Conservation (phyloP, 2,329 filamentous ascomycete genomes). For the Calonectria honghensis region DNA sequence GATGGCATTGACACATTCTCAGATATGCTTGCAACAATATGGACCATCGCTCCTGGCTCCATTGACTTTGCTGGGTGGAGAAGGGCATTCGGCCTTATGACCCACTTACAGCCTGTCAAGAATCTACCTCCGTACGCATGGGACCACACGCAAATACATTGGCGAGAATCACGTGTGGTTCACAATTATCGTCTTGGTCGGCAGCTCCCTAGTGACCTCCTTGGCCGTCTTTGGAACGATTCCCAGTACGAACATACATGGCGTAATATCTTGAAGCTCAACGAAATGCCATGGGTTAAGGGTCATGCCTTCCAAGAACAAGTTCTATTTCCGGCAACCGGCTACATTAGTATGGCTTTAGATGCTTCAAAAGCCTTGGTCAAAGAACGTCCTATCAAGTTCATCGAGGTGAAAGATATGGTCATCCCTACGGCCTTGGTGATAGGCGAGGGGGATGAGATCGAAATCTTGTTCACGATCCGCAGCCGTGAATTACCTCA, state of each 20-base stretch:
- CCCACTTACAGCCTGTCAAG: neutral
- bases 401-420: neutral
- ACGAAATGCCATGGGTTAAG: constrained; percentile 3
- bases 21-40: neutral
- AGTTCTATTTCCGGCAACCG: neutral
- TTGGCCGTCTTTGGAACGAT: neutral
- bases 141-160: neutral
- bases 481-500: neutral
- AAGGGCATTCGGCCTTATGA: neutral
- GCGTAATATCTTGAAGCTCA: constrained; percentile 4
- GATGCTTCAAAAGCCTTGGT: neutral
- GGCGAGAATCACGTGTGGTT: neutral
- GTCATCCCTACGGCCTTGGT: neutral
- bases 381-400: neutral
- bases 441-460: neutral
- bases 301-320: neutral
- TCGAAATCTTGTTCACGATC: neutral
- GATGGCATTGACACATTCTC: neutral
- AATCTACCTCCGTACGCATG: neutral
- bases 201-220: neutral
- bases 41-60: neutral
- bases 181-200: neutral
- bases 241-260: neutral
- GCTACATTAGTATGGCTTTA: neutral
- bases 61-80: constrained; percentile 1